A percentile compares a stretch with the other conserved stretches of the same genome.
Evolutionary conservation across 306 rosid genomes (phyloP).

Genomic region (Comarum palustre): DNA sequence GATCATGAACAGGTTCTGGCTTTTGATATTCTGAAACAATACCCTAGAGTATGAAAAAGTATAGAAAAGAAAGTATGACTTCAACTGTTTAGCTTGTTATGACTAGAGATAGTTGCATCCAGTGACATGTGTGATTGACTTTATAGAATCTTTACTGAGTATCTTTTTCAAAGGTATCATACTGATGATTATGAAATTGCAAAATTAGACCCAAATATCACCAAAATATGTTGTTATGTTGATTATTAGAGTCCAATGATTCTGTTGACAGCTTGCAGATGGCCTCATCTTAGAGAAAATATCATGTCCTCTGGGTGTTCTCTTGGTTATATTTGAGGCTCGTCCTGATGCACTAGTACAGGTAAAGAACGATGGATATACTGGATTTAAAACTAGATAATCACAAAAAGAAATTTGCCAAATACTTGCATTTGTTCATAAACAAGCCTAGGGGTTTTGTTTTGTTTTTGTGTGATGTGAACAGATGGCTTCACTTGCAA

Average conservation of each 20-base stretch:
- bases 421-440: constrained; percentile 6
- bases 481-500: constrained; percentile 92
- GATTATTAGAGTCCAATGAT: constrained; percentile 23
- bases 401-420: not conserved
- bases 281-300: constrained; percentile 89
- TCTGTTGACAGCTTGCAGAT: constrained; percentile 67
- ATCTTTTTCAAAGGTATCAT: constrained; percentile 10
- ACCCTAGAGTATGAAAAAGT: not conserved
- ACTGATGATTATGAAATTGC: constrained; percentile 7
- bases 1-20: constrained; percentile 2
- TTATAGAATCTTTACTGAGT: not conserved
- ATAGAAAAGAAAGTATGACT: not conserved
- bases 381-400: constrained; percentile 2
- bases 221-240: constrained; percentile 4
- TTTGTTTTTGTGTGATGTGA: constrained; percentile 17
- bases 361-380: constrained; percentile 37
- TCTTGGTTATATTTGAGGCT: constrained; percentile 87
- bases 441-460: not conserved
- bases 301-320: constrained; percentile 89
- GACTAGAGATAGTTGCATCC: not conserved
- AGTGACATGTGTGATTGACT: not conserved
- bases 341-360: constrained; percentile 96
- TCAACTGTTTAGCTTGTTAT: not conserved
- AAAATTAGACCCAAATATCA: constrained; percentile 14
- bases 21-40: constrained; percentile 19